phyloP scores from a whole-genome alignment of 2,329 filamentous ascomycete genomes.

The Pestalotiopsis fici region DNA sequence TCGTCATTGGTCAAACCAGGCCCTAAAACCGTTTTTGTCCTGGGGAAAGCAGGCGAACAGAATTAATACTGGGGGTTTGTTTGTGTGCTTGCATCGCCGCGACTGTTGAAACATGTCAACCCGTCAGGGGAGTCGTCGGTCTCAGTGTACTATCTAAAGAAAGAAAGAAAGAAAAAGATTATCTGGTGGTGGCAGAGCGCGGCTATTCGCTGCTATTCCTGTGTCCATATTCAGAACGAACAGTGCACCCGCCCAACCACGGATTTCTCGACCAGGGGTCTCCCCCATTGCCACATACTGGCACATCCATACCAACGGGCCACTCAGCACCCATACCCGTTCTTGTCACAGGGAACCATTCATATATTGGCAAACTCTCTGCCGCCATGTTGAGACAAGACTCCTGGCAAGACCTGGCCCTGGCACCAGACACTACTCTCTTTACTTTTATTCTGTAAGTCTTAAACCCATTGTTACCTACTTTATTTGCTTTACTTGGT shows the following conservation, averaged over 20 bases:
- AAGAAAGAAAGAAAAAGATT: constrained; percentile 1
- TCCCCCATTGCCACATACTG: background rate
- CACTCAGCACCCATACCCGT: too few relatives aligned
- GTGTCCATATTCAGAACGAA: background rate
- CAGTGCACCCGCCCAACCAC: background rate
- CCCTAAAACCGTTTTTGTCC: background rate
- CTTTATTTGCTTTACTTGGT: background rate
- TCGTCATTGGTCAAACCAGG: background rate
- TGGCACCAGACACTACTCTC: constrained; percentile 66
- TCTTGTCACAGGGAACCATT: constrained; percentile 7
- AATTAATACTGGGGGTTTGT: background rate
- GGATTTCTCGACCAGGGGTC: background rate
- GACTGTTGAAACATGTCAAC: constrained; percentile 27
- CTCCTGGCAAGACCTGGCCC: constrained; percentile 25
- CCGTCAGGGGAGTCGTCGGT: constrained; percentile 13
- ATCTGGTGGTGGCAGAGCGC: constrained; percentile 9
- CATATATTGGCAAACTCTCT: constrained; percentile 12
- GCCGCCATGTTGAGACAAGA: background rate
- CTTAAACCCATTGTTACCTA: constrained; percentile 15
- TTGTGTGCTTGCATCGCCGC: constrained; percentile 22
- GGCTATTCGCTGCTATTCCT: constrained; percentile 13
- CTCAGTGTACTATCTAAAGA: constrained; percentile 18
- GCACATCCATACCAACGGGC: background rate
- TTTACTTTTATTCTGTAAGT: constrained; percentile 71
- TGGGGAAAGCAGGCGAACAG: background rate